Evolutionary conservation across 2,329 filamentous ascomycete genomes (phyloP).

Genomic region (Xylaria digitata): DNA sequence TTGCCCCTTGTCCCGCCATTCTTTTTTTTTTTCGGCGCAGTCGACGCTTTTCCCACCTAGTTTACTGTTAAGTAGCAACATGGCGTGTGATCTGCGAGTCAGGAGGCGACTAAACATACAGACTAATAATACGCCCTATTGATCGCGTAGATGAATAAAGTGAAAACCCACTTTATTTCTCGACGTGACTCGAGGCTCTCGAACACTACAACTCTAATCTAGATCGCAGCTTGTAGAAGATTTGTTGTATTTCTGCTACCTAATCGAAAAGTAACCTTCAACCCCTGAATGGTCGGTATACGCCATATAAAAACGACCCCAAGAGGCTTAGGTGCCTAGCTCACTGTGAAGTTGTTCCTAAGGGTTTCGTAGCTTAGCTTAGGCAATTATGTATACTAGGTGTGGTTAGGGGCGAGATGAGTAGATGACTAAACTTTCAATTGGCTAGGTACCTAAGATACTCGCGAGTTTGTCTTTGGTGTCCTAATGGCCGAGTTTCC

Average conservation of each 20-base stretch:
- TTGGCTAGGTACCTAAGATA: too few species aligned
- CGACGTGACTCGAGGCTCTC: background rate
- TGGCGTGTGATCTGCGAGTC: background rate
- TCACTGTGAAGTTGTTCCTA: background rate
- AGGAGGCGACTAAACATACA: background rate
- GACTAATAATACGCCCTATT: conserved; percentile 5
- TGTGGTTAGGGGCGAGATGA: background rate
- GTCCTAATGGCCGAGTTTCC: too few species aligned
- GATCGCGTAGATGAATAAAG: background rate
- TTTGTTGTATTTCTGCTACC: background rate
- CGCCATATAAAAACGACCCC: background rate
- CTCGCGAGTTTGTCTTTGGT: too few species aligned
- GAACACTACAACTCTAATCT: background rate
- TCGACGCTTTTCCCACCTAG: background rate
- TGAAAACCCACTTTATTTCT: too few species aligned
- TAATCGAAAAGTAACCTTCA: background rate
- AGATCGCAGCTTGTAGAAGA: background rate
- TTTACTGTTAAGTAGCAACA: background rate
- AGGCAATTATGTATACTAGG: too few species aligned
- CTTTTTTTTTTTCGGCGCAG: background rate
- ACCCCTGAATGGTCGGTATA: background rate
- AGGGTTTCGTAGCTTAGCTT: background rate
- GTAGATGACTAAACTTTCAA: background rate
- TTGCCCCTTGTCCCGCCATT: background rate
- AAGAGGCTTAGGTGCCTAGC: background rate